phyloP scores from a whole-genome alignment of 2,329 filamentous ascomycete species.

The Alternaria ethzedia region DNA sequence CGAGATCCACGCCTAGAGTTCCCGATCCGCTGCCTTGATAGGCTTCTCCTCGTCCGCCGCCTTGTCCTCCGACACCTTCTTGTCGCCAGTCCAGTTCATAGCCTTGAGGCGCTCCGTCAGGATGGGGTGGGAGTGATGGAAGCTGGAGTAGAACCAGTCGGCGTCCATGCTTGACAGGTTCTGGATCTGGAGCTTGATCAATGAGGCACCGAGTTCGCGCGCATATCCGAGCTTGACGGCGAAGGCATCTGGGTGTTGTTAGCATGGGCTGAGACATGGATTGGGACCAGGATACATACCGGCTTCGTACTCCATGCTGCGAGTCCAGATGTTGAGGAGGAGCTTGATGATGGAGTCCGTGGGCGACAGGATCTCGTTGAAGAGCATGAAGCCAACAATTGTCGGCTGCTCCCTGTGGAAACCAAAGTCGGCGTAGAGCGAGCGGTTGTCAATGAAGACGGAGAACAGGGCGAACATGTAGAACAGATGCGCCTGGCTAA shows the following conservation, averaged over 20 bases:
- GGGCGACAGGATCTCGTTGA: conserved; percentile 93
- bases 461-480: conserved; percentile 98
- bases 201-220: conserved; percentile 79
- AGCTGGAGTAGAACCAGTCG: conserved; percentile 97
- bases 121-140: conserved; percentile 98
- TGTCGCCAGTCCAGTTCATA: conserved; percentile 80
- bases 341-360: conserved; percentile 96
- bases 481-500: conserved; percentile 85
- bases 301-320: conserved; percentile 95
- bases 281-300: conserved; percentile 53
- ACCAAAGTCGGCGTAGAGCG: conserved; percentile 88
- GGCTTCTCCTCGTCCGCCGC: conserved; percentile 63
- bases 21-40: conserved; percentile 75
- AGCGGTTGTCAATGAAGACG: conserved; percentile 94
- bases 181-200: conserved; percentile 98
- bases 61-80: conserved; percentile 59
- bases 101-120: conserved; percentile 91
- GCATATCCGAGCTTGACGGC: conserved; percentile 84
- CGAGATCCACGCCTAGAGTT: conserved; percentile 62
- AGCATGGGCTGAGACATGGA: conserved; percentile 20
- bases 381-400: conserved; percentile 95
- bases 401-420: conserved; percentile 85
- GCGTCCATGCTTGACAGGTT: conserved; percentile 99
- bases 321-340: conserved; percentile 92
- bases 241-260: conserved; percentile 70